Percentiles rank a stretch among this genome's conserved stretches.
Conservation (phyloP, 225 moss, liverwort and hornwort species). For the Bryum argenteum region DNA sequence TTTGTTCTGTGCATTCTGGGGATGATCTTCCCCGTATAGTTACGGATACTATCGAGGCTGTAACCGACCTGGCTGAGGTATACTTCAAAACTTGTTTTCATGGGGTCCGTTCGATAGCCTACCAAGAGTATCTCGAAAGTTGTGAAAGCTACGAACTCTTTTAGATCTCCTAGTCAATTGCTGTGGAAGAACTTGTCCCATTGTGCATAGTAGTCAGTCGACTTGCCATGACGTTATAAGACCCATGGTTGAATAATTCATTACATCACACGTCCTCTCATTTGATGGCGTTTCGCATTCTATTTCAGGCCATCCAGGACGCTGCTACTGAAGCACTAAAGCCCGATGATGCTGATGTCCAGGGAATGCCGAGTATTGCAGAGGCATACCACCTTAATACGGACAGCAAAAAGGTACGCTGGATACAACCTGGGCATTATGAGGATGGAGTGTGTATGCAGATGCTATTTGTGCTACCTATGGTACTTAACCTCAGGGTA, state of each 20-base stretch:
- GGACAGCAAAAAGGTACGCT: slow-evolving; percentile 39
- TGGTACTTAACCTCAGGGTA: background rate
- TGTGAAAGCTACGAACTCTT: slow-evolving; percentile 15
- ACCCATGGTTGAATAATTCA: slow-evolving; percentile 1
- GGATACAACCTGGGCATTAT: slow-evolving; percentile 6
- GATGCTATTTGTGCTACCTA: slow-evolving; percentile 12
- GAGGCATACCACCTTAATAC: slow-evolving; percentile 44
- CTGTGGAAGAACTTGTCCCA: slow-evolving; percentile 12
- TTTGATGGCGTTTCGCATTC: slow-evolving; percentile 26
- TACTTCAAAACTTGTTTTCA: slow-evolving; percentile 5
- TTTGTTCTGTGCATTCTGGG: slow-evolving; percentile 28
- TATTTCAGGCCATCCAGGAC: slow-evolving; percentile 35
- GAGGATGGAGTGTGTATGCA: slow-evolving; percentile 15
- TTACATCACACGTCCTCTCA: slow-evolving; percentile 22
- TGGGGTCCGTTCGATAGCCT: slow-evolving; percentile 18
- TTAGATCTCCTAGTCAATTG: slow-evolving; percentile 12
- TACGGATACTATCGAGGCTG: slow-evolving; percentile 43
- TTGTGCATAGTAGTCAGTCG: slow-evolving; percentile 20
- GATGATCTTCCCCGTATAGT: slow-evolving; percentile 33
- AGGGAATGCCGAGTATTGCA: slow-evolving; percentile 35
- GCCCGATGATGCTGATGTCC: slow-evolving; percentile 22
- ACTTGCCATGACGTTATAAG: slow-evolving; percentile 22
- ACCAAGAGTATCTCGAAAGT: slow-evolving; percentile 17
- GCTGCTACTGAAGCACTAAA: slow-evolving; percentile 33
- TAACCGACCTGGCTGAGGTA: slow-evolving; percentile 51